These are phyloP conservation scores for Pseudogymnoascus sp. DNA, from an alignment of 2,329 filamentous ascomycete genomes.

Conservation along the genomic window DNA sequence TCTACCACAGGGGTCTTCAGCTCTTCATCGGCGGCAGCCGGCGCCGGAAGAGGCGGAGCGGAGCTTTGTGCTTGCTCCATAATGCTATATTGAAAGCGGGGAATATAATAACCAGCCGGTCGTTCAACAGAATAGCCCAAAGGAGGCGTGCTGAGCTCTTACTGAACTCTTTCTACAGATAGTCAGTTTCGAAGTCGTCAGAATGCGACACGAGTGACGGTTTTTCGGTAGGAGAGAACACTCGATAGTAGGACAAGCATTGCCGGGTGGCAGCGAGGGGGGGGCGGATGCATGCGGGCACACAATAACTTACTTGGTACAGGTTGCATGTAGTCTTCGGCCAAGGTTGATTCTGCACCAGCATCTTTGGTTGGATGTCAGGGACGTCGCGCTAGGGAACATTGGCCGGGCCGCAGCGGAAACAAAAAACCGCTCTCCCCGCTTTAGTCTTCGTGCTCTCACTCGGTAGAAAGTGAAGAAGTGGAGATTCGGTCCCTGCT, in stretches of 20 bases:
- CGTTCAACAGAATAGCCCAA: not conserved
- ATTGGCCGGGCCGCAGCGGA: not conserved
- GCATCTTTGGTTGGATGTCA: conserved; percentile 2
- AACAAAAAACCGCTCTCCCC: not conserved
- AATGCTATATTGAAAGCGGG: not conserved
- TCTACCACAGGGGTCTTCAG: not conserved
- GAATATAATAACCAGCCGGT: not conserved
- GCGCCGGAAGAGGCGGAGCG: not conserved
- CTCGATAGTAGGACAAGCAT: not conserved
- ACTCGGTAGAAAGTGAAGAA: not conserved
- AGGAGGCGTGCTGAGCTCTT: not conserved
- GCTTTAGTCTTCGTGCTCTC: not conserved
- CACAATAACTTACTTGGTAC: not conserved
- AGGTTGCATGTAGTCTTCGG: not conserved
- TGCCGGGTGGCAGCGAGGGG: not conserved
- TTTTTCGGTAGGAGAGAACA: not conserved
- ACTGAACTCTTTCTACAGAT: not conserved
- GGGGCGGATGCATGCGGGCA: not conserved
- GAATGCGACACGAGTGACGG: not conserved
- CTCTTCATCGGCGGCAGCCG: not conserved
- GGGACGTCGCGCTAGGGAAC: not conserved
- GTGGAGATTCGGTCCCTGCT: not conserved
- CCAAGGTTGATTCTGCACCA: not conserved
- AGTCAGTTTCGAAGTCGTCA: not conserved
- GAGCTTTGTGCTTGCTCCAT: not conserved